Evolutionary conservation across 2,329 filamentous ascomycete species (phyloP).

Genomic region (Verticillium klebahnii): DNA sequence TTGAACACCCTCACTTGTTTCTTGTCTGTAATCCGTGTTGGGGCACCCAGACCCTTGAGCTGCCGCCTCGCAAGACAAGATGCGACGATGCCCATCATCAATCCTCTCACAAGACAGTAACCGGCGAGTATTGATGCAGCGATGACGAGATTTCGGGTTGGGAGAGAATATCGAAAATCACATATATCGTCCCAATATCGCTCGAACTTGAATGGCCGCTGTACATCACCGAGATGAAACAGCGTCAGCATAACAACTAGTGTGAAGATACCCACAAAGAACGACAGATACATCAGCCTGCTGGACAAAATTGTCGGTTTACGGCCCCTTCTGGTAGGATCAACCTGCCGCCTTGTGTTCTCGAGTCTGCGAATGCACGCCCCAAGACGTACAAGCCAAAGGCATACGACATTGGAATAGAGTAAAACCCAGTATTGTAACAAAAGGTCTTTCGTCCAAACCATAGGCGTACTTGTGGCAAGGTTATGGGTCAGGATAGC

Average conservation of each 20-base stretch:
- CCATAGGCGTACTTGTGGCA: background rate
- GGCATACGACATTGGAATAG: background rate
- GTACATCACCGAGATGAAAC: background rate
- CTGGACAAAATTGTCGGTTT: background rate
- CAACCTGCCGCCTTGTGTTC: background rate
- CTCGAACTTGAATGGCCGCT: background rate
- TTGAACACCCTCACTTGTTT: background rate
- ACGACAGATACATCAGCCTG: background rate
- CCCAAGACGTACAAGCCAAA: background rate
- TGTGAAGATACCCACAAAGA: background rate
- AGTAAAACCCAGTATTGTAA: background rate
- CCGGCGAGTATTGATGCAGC: background rate
- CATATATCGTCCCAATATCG: background rate
- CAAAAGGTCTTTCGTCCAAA: background rate
- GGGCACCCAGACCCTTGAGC: background rate
- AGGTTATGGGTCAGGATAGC: background rate
- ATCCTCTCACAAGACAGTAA: background rate
- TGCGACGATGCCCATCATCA: background rate
- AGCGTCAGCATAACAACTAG: background rate
- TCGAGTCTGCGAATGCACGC: background rate
- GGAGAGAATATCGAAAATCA: background rate
- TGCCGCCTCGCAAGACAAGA: background rate
- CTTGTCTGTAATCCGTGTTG: background rate
- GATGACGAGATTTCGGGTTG: background rate
- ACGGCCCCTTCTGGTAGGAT: background rate